These are phyloP conservation scores for Syzygium oleosum DNA, from an alignment of 345 rosid species.

Conservation along the genomic window DNA sequence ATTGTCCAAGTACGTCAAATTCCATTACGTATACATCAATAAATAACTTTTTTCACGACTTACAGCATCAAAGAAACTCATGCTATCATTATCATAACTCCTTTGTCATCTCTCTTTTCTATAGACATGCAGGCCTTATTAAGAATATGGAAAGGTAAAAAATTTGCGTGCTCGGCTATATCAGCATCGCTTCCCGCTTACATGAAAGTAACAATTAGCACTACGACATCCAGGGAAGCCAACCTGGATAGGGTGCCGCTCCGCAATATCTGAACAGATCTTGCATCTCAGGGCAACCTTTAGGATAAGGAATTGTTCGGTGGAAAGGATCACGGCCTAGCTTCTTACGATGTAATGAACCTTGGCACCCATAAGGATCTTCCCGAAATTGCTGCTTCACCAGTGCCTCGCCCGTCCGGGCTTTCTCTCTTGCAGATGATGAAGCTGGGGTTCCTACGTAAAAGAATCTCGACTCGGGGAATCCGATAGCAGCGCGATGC, in stretches of 20 bases:
- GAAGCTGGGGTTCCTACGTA: slow-evolving; percentile 71
- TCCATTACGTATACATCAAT: background rate
- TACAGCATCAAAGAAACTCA: background rate
- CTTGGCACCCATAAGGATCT: slow-evolving; percentile 85
- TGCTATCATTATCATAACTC: background rate
- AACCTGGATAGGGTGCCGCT: slow-evolving; percentile 52
- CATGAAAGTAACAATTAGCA: background rate
- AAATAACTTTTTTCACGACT: background rate
- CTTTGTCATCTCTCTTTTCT: background rate
- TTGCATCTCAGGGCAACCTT: slow-evolving; percentile 82
- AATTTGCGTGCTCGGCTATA: background rate
- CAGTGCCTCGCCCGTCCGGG: slow-evolving; percentile 74
- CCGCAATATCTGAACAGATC: slow-evolving; percentile 84
- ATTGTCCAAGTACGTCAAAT: background rate
- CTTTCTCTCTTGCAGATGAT: slow-evolving; percentile 51
- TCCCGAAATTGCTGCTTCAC: slow-evolving; percentile 73
- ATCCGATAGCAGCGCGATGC: slow-evolving; percentile 76
- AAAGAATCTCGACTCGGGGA: slow-evolving; percentile 71
- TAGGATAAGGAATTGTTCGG: slow-evolving; percentile 82
- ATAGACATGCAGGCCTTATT: background rate
- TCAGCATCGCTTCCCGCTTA: background rate
- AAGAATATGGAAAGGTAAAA: background rate
- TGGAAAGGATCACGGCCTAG: slow-evolving; percentile 91
- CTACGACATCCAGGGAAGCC: slow-evolving; percentile 62
- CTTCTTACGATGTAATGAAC: slow-evolving; percentile 73